Base-by-base conservation (phyloP, 495 filamentous ascomycete species). In the Aspergillus sclerotioniger region DNA sequence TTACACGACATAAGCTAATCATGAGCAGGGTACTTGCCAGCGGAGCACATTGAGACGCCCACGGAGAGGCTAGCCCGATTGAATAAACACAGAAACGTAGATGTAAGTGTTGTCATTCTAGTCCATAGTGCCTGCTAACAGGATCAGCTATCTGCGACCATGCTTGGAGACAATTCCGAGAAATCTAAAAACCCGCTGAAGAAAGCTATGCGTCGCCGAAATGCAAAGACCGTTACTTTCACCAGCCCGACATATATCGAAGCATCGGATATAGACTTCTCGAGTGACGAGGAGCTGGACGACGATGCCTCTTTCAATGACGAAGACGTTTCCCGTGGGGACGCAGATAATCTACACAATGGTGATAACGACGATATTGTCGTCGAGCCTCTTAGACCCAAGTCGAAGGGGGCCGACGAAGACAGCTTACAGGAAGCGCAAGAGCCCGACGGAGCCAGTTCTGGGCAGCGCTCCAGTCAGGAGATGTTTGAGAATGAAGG, bases 21-120 rank as follows among this genome's bases (percentile, higher is more conserved):
- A 28, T 31, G 7, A 31, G 4, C 48, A 96, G 93, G 94, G 33
- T 99, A 99, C 66, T 76, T 99, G 39, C 94, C 94, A 35, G 94
- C 94, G 7, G 94, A 99, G 67, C 94, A 99, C 69, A 99, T 99
- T 62, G 94, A 99, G 71, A 99, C 95, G 8, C 95, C 95, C 7
- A 96, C 93, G 12, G 94, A 99, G 72, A 82, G 94, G 68, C 71
- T 99, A 44, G 94, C 94, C 32, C 82, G 94, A 61, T 76, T 98
- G 50, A 99, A 99, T 72, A 99, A 99, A 69, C 94, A 99, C 71
- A 81, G 94, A 59, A 99, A 99, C 71, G 91, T 98, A 59, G 94
- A 99, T 78, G 91, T 95, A 83, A 59, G 90, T 77, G 19, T 53
- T 43, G 43, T 46, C 8, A 25, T 16, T 9, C 41, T 28, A 25